Base-by-base conservation (phyloP, 495 filamentous ascomycete species). In the Daldinia bambusicola region DNA sequence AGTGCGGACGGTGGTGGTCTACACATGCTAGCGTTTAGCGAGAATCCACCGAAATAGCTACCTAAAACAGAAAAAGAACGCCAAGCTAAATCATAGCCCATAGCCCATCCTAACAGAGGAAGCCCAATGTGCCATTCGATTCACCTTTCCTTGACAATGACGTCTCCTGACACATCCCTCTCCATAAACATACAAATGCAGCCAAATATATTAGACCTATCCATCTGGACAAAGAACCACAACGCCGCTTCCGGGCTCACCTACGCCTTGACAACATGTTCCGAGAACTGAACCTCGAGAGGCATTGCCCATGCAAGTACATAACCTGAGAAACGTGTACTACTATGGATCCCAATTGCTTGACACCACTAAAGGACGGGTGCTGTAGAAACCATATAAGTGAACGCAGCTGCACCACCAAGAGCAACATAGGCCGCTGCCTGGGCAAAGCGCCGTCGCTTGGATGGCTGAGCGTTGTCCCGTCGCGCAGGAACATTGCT, bases 381-480 rank as follows among this genome's bases (percentile, higher is more conserved):
- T 12, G 77, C 77, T 34, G 77, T 77, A 20, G 73, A 76, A n/a
- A 79, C 74, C 55, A 79, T 60, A 30, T 74, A 75, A 20, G 77
- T 78, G 50, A 78, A 75, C 14, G 72, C 75, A 0, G 74, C 76
- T 30, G 74, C 77, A 53, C 76, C 72, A 32, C 77, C 77, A 2
- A 79, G 56, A 30, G 74, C 77, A n/a, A 77, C 76, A 45, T 74
- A 78, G 37, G 74, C 77, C 10, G 71, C 68, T 37, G 71, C 76
- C 55, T 75, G 62, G 6, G 74, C 72, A 12, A 77, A 55, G 52
- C 77, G 76, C 5, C 70, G 75, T 55, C 71, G 67, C 71, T 79
- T 79, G 12, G 66, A 66, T 10, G 75, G 69, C n/a, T 72, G 66
- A 41, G 62, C 2, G 31, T 58, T 57, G 50, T 61, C 55, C 31